A percentile compares a stretch with the other conserved stretches of the same genome.
Evolutionary conservation across 2,329 filamentous ascomycete species (phyloP).

Genomic region (Immersiporthe knoxdaviesiana): DNA sequence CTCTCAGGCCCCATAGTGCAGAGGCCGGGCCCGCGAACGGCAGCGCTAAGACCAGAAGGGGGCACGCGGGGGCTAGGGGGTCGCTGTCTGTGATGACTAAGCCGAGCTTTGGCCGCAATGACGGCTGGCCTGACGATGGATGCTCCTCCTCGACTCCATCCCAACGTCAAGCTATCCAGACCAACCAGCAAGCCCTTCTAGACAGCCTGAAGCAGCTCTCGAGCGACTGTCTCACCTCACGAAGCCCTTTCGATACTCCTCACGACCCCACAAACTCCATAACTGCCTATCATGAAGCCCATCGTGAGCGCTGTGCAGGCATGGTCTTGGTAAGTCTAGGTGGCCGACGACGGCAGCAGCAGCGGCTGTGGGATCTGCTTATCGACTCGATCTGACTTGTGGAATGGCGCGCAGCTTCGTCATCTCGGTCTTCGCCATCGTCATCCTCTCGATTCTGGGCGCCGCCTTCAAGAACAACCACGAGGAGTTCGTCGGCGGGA

Average conservation of each 20-base stretch:
- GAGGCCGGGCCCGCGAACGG: background rate
- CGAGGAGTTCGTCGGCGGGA: slow-evolving; percentile 80
- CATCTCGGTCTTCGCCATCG: slow-evolving; percentile 66
- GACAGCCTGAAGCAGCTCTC: background rate
- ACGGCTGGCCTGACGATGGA: slow-evolving; percentile 10
- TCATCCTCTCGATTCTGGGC: slow-evolving; percentile 67
- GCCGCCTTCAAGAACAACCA: slow-evolving; percentile 78
- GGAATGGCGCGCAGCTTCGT: slow-evolving; percentile 62
- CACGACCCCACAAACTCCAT: background rate
- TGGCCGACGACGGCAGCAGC: slow-evolving; percentile 20
- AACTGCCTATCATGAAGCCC: slow-evolving; percentile 77
- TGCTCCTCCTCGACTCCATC: background rate
- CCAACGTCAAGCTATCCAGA: slow-evolving; percentile 12
- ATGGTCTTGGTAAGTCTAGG: slow-evolving; percentile 80
- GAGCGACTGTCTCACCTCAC: background rate
- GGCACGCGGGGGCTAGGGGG: background rate
- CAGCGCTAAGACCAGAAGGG: background rate
- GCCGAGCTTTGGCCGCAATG: slow-evolving; percentile 5
- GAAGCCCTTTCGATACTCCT: too few relatives aligned
- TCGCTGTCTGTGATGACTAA: slow-evolving; percentile 11
- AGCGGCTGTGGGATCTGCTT: slow-evolving; percentile 13
- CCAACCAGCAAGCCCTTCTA: background rate
- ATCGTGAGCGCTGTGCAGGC: slow-evolving; percentile 89
- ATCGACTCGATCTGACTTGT: slow-evolving; percentile 12
- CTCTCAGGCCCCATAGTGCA: background rate